Evolutionary conservation across 495 filamentous ascomycete species (phyloP), one percentile per base, ranked within the genome.

Genomic region (Pyrenula massariospora): DNA sequence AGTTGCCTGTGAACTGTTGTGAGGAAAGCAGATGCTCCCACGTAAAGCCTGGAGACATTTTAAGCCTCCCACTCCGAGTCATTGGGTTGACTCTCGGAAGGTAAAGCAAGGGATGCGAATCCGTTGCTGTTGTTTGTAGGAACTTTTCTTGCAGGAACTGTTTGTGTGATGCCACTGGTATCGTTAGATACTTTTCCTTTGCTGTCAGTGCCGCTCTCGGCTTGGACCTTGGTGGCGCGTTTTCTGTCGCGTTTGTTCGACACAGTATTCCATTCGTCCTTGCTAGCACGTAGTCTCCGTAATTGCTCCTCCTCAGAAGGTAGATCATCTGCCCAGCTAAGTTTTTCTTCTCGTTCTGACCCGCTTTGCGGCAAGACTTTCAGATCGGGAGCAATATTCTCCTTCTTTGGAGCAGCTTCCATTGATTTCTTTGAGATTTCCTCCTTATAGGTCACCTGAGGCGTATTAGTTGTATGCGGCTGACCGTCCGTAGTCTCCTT

Each of bases 261-360:
- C 53, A 92, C 87, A 21, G 86, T 89, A 57, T 74, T 88, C 87
- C 88, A 91, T 25, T 80, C 81, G 56, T 84, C 81, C 12, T 82
- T 77, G 21, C 72, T 72, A 49, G 79, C 78, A 24, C 71, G 78
- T 24, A 88, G 72, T 60, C 86, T 72, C 66, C 85, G 78, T 70
- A 93, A 71, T 72, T 94, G 89, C 69, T 93, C 89, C 65, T 95
- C 89, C 69, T 94, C 89, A 0, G 88, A 88, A 3, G 84, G 87
- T 48, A 87, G 74, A 55, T 77, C 76, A 50, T 74, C 68, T 49
- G 74, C 70, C 83, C 78, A 87, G 59, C 60, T 67, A 25, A 42
- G 68, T 52, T 49, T 42, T 15, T 42, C 31, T 42, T 5, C 31
- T 42, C 31, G 31, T 8, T 15, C 15, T 5, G 15, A 42, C 5